Evolutionary conservation across 2,329 filamentous ascomycete genomes (phyloP).

Genomic region (Triangularia setosa): DNA sequence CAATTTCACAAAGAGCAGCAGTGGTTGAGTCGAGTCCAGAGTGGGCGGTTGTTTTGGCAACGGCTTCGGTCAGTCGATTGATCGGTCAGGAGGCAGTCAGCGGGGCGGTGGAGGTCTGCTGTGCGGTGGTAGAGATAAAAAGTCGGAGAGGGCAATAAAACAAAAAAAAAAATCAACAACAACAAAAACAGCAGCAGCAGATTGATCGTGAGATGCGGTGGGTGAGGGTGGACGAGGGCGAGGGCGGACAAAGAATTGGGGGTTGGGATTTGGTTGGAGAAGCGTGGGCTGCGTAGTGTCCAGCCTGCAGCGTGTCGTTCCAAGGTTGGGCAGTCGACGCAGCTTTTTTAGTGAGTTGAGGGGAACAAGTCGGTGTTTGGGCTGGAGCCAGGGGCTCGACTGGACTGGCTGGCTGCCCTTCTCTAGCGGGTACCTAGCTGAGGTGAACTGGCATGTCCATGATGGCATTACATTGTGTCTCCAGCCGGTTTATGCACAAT

Average conservation of each 20-base stretch:
- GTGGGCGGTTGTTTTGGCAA: background rate
- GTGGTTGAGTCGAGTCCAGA: background rate
- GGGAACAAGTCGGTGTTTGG: slow-evolving; percentile 19
- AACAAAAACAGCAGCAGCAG: background rate
- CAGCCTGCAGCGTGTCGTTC: slow-evolving; percentile 20
- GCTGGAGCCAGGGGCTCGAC: slow-evolving; percentile 11
- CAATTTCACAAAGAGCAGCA: background rate
- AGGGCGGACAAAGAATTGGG: slow-evolving; percentile 21
- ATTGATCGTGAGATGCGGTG: background rate
- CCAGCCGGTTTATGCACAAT: background rate
- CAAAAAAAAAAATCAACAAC: background rate
- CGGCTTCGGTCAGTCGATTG: background rate
- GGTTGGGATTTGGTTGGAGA: slow-evolving; percentile 11
- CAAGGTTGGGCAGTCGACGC: slow-evolving; percentile 23
- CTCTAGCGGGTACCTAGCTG: background rate
- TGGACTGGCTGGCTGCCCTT: background rate
- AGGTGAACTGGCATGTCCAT: background rate
- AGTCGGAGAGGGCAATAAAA: too few species aligned
- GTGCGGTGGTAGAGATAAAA: too few species aligned
- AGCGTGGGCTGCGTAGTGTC: slow-evolving; percentile 9
- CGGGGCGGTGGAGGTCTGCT: slow-evolving; percentile 6
- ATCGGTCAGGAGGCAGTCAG: slow-evolving; percentile 3
- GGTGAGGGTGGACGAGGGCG: background rate
- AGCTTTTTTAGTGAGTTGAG: slow-evolving; percentile 20
- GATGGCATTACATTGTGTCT: background rate